These are phyloP conservation scores for Curvularia verruculosa DNA, from an alignment of 2,329 filamentous ascomycete species.

Conservation along the genomic window DNA sequence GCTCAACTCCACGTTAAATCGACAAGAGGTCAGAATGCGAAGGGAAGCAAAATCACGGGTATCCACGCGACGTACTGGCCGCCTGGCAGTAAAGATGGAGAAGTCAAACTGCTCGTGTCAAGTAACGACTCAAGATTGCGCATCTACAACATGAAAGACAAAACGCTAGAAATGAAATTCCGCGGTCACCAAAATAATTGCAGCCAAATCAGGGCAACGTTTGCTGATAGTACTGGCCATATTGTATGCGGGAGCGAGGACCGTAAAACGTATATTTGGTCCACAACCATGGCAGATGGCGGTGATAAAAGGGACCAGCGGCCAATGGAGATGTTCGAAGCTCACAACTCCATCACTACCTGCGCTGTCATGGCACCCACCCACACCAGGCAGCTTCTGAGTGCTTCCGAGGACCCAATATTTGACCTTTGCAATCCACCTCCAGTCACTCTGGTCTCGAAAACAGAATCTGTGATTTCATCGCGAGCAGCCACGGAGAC, in stretches of 20 bases:
- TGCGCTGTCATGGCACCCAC: slow-evolving; percentile 85
- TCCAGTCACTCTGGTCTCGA: slow-evolving; percentile 79
- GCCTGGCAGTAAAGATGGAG: slow-evolving; percentile 62
- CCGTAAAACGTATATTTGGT: slow-evolving; percentile 89
- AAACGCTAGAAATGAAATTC: slow-evolving; percentile 85
- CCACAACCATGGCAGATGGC: slow-evolving; percentile 63
- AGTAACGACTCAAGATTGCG: slow-evolving; percentile 94
- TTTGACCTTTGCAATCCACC: slow-evolving; percentile 97
- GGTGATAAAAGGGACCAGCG: slow-evolving; percentile 76
- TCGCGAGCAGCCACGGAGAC: slow-evolving; percentile 57
- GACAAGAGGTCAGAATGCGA: slow-evolving; percentile 88
- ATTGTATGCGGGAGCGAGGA: slow-evolving; percentile 95
- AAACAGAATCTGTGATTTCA: slow-evolving; percentile 66
- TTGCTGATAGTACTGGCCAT: slow-evolving; percentile 85
- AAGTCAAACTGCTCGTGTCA: slow-evolving; percentile 84
- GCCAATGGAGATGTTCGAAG: slow-evolving; percentile 87
- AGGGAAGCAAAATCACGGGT: slow-evolving; percentile 96
- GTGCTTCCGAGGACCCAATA: slow-evolving; percentile 85
- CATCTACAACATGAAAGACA: slow-evolving; percentile 86
- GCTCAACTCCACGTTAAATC: slow-evolving; percentile 93
- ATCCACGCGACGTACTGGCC: slow-evolving; percentile 76
- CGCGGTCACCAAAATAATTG: slow-evolving; percentile 88
- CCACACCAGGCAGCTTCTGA: slow-evolving; percentile 76
- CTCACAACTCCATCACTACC: slow-evolving; percentile 86
- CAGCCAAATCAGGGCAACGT: slow-evolving; percentile 87